These are phyloP conservation scores for Rhizopogon rudus DNA, from an alignment of 768 basidiomycete species.

Conservation along the genomic window DNA sequence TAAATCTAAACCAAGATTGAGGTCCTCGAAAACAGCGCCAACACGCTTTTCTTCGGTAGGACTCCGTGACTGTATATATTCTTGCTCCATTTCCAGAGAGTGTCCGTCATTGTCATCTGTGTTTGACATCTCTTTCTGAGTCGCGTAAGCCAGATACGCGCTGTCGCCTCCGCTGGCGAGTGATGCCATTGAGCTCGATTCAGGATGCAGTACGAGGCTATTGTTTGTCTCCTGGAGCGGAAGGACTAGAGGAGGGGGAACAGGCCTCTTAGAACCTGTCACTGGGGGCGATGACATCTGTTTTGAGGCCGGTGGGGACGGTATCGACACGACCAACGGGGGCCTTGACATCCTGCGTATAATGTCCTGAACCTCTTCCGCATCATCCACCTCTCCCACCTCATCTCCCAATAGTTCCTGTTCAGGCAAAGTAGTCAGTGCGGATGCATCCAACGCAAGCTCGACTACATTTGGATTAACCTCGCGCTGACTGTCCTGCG, in stretches of 20 bases:
- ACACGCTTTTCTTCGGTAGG: conserved; percentile 40
- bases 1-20: conserved; percentile 39
- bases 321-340: conserved; percentile 29
- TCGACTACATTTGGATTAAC: conserved; percentile 45
- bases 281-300: conserved; percentile 32
- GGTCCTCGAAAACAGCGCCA: conserved; percentile 40
- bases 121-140: conserved; percentile 19
- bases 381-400: conserved; percentile 28
- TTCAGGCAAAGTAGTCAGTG: conserved; percentile 25
- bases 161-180: conserved; percentile 27
- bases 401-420: conserved; percentile 13
- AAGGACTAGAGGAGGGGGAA: conserved; percentile 58
- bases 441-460: conserved; percentile 45
- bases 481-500: conserved; percentile 20
- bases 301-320: conserved; percentile 33
- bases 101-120: conserved; percentile 14
- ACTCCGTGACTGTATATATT: conserved; percentile 25
- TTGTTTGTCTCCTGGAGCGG: conserved; percentile 28
- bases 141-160: conserved; percentile 43
- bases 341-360: conserved; percentile 37
- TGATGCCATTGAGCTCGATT: conserved; percentile 30
- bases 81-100: conserved; percentile 23
- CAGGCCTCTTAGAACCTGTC: conserved; percentile 32
- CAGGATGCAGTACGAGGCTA: conserved; percentile 30
- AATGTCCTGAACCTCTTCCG: conserved; percentile 30